Conservation (phyloP, 768 basidiomycete species). For the Hygrophoropsis aurantiaca region DNA sequence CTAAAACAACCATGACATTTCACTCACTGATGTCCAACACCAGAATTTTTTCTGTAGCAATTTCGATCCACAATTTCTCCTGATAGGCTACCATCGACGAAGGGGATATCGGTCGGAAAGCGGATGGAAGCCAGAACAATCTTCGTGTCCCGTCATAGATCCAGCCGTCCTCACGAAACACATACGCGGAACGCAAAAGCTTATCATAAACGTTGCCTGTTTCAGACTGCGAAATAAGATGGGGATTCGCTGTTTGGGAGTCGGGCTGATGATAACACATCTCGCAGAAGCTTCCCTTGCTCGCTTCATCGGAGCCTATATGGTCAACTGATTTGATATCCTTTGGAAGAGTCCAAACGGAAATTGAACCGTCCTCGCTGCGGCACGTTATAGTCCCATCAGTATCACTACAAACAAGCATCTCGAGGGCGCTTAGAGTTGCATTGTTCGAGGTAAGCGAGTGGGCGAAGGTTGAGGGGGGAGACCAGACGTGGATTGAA, state of each 20-base stretch:
- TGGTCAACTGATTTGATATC: too few species aligned
- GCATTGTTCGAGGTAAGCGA: background rate
- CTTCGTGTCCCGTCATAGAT: slow-evolving; percentile 5
- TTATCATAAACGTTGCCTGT: slow-evolving; percentile 3
- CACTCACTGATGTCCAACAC: slow-evolving; percentile 15
- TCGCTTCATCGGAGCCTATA: too few species aligned
- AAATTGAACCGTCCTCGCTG: slow-evolving; percentile 10
- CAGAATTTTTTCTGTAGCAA: background rate
- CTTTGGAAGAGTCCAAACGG: slow-evolving; percentile 6
- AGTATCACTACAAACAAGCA: slow-evolving; percentile 11
- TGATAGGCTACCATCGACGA: slow-evolving; percentile 7
- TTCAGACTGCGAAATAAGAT: slow-evolving; percentile 7
- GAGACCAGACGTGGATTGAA: slow-evolving; percentile 17
- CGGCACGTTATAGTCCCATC: slow-evolving; percentile 6
- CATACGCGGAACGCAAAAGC: slow-evolving; percentile 3
- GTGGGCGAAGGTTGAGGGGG: slow-evolving; percentile 13
- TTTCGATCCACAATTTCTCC: slow-evolving; percentile 10
- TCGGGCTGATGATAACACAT: too few species aligned
- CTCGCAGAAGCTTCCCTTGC: too few species aligned
- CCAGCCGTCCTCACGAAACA: slow-evolving; percentile 12
- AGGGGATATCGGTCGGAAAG: slow-evolving; percentile 9
- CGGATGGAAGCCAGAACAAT: slow-evolving; percentile 12
- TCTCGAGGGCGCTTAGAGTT: slow-evolving; percentile 2
- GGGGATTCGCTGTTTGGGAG: background rate
- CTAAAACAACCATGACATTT: too few species aligned